phyloP scores from a whole-genome alignment of 306 rosid species.

The Malus fusca region DNA sequence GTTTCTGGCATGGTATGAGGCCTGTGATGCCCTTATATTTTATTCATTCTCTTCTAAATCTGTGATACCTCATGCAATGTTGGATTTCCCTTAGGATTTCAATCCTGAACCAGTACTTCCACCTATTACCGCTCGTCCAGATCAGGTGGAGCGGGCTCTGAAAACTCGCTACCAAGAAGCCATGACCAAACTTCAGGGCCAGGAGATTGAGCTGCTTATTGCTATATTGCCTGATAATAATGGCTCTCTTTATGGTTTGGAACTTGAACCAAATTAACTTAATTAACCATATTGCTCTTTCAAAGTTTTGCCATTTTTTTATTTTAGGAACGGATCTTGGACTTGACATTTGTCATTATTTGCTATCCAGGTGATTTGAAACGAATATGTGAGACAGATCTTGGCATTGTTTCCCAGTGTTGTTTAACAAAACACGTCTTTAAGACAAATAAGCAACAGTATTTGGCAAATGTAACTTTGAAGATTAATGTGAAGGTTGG shows the following conservation, averaged over 20 bases:
- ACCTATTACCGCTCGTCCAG: conserved; percentile 54
- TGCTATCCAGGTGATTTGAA: conserved; percentile 49
- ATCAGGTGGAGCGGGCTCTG: conserved; percentile 73
- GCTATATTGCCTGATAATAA: conserved; percentile 88
- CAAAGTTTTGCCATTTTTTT: not conserved
- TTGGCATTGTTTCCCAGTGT: conserved; percentile 64
- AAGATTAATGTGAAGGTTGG: conserved; percentile 74
- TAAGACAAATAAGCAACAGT: conserved; percentile 59
- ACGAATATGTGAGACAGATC: conserved; percentile 64
- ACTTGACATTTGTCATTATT: not conserved
- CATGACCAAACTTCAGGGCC: conserved; percentile 43
- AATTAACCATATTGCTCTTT: not conserved
- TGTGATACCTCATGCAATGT: not conserved
- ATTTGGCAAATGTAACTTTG: conserved; percentile 55
- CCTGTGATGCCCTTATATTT: not conserved
- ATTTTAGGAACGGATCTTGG: not conserved
- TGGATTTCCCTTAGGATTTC: conserved; percentile 37
- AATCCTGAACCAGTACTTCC: conserved; percentile 77
- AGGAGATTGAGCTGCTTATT: conserved; percentile 82
- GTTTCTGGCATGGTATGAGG: conserved; percentile 84
- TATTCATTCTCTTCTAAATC: not conserved
- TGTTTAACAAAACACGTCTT: conserved; percentile 59
- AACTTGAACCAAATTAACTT: not conserved
- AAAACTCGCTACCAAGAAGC: conserved; percentile 74
- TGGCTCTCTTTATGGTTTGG: conserved; percentile 84